These are phyloP conservation scores for Cynara cardunculus DNA, from an alignment of 129 eudicot genomes.

Conservation along the genomic window DNA sequence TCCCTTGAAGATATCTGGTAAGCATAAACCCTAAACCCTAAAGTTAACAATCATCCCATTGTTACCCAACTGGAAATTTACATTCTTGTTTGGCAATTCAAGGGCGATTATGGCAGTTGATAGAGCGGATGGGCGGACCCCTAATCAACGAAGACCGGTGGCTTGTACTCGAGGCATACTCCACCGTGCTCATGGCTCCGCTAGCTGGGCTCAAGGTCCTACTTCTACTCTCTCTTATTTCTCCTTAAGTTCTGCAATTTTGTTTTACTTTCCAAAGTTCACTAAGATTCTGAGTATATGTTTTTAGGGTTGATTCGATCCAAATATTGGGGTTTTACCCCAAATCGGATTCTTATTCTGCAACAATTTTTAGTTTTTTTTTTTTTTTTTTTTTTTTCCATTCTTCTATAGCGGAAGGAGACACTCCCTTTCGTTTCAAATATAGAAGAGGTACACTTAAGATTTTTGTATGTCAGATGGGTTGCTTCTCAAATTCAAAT, in stretches of 20 bases:
- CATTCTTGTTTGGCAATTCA: not conserved
- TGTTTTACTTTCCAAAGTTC: not conserved
- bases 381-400: no score
- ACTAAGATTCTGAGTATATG: not conserved
- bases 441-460: no score
- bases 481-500: no score
- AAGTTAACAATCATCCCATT: not conserved
- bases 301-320: not conserved
- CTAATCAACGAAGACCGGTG: slow-evolving; percentile 68
- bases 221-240: not conserved
- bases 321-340: not conserved
- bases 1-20: no score
- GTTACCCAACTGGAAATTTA: not conserved
- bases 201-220: slow-evolving; percentile 85
- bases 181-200: slow-evolving; percentile 94
- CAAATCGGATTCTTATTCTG: not conserved
- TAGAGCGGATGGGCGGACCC: slow-evolving; percentile 69
- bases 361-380: no score
- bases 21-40: slow-evolving; percentile 16
- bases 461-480: no score
- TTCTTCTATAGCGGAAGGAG: no score
- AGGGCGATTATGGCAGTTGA: slow-evolving; percentile 50
- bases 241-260: not conserved
- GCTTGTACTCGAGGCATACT: slow-evolving; percentile 64
- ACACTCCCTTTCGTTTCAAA: no score